Base-by-base conservation (phyloP, 345 rosid species). In the Durio zibethinus region DNA sequence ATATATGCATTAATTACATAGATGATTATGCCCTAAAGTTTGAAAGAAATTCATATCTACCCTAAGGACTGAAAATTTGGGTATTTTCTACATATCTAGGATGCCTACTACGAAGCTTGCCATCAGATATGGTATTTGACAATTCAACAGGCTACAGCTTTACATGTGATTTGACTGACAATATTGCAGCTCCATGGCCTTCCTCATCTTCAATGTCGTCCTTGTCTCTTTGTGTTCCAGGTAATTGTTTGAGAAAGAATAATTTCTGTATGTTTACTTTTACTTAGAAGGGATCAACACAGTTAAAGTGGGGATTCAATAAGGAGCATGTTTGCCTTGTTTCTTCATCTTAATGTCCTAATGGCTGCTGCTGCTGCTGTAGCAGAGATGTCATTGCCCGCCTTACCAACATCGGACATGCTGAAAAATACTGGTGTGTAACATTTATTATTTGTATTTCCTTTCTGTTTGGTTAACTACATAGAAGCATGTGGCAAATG, bases 121-220 rank as follows among this genome's bases (percentile, higher is more conserved):
- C 97, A 29, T 84, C 94, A 53, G 94, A 93, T 87, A 84, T 93
- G 82, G 80, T 89, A 74, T 83, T 90, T 80, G 99, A 96, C 85
- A 96, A 92, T 81, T 75, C 87, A 45, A 90, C 98, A 35, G 99
- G 99, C 62, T 90, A 84, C 86, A 91, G 97, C 79, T 91, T 96
- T 86, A 91, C 94, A n/a, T 96, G 98, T 71, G 99, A 96, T 85
- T 83, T 96, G 85, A 89, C 91, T 47, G 99, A 96, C 83, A 96
- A 96, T 82, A 93, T 92, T 67, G 97, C 85, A 21, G 99, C 99
- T 54, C 99, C 99, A 47, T 96, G 99, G 99, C 99, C 99, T 65
- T 84, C 89, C 53, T 93, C 99, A 16, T 89, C 98, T 23, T 88
- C 97, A 69, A 77, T 92, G 84, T 83, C 98, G 75, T 86, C 98